Conservation (phyloP, 2,329 filamentous ascomycete genomes). For the Blumeria hordei region DNA sequence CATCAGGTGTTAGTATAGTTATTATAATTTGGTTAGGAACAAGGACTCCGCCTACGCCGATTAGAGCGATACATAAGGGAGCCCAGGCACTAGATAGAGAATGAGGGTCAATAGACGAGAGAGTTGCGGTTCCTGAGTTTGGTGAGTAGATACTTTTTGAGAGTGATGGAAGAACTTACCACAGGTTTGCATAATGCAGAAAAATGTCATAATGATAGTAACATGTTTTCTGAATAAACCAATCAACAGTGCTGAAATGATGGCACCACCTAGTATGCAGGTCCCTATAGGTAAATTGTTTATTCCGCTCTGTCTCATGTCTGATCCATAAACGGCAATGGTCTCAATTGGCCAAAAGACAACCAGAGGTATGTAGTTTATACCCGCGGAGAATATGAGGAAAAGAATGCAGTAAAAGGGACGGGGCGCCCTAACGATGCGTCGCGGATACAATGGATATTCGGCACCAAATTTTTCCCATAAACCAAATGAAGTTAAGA, state of each 20-base stretch:
- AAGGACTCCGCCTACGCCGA: constrained; percentile 44
- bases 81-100: constrained; percentile 17
- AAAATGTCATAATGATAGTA: not conserved
- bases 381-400: constrained; percentile 32
- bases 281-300: constrained; percentile 40
- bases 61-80: constrained; percentile 32
- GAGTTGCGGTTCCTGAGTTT: not conserved
- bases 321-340: constrained; percentile 40
- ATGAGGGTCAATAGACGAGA: not conserved
- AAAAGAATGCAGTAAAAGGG: constrained; percentile 25
- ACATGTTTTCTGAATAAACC: not conserved
- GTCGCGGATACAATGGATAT: constrained; percentile 22
- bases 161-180: constrained; percentile 18
- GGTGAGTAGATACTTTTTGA: not conserved
- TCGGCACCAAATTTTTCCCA: constrained; percentile 27
- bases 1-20: constrained; percentile 44
- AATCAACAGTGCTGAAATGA: constrained; percentile 16
- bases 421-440: constrained; percentile 28
- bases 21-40: constrained; percentile 45
- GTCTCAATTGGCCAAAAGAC: constrained; percentile 36
- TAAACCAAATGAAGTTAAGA: constrained; percentile 24
- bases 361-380: constrained; percentile 22
- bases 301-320: constrained; percentile 37
- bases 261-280: constrained; percentile 34
- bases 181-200: constrained; percentile 25